Conservation (phyloP, 129 eudicot species). For the Tagetes patula region DNA sequence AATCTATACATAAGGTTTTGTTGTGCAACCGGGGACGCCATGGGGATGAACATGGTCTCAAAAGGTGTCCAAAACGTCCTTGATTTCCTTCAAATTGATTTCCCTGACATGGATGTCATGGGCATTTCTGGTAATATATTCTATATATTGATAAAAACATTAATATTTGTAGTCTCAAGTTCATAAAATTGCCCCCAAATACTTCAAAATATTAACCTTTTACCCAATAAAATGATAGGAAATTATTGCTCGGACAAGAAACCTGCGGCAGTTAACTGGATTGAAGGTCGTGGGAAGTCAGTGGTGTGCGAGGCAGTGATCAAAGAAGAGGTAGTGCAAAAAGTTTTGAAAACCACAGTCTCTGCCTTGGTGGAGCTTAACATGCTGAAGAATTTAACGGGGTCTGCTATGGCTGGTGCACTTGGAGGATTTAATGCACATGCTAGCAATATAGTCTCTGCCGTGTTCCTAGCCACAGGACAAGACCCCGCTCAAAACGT, state of each 20-base stretch:
- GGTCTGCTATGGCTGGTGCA: slow-evolving; percentile 71
- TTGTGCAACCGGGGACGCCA: slow-evolving; percentile 72
- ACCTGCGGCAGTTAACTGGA: slow-evolving; percentile 58
- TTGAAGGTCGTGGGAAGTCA: slow-evolving; percentile 56
- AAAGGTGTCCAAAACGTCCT: slow-evolving; percentile 56
- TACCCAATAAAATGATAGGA: slow-evolving; percentile 32
- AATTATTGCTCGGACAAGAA: slow-evolving; percentile 62
- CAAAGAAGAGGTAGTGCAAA: slow-evolving; percentile 50
- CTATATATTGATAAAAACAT: not conserved
- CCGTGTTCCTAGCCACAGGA: slow-evolving; percentile 57
- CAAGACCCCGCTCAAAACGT: slow-evolving; percentile 71
- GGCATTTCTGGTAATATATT: slow-evolving; percentile 55
- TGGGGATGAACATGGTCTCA: slow-evolving; percentile 69
- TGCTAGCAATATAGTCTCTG: slow-evolving; percentile 65
- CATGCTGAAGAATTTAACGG: slow-evolving; percentile 65
- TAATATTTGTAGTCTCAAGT: not conserved
- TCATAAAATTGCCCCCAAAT: not conserved
- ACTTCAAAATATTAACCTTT: not conserved
- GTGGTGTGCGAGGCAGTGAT: slow-evolving; percentile 58
- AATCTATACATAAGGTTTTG: slow-evolving; percentile 55
- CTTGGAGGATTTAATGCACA: slow-evolving; percentile 77
- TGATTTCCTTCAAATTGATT: slow-evolving; percentile 43
- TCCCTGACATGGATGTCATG: slow-evolving; percentile 58
- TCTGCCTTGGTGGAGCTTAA: slow-evolving; percentile 64
- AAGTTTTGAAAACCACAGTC: slow-evolving; percentile 52